These are phyloP conservation scores for Hypoxylon sp. DNA, from an alignment of 2,329 filamentous ascomycete species.

Conservation along the genomic window DNA sequence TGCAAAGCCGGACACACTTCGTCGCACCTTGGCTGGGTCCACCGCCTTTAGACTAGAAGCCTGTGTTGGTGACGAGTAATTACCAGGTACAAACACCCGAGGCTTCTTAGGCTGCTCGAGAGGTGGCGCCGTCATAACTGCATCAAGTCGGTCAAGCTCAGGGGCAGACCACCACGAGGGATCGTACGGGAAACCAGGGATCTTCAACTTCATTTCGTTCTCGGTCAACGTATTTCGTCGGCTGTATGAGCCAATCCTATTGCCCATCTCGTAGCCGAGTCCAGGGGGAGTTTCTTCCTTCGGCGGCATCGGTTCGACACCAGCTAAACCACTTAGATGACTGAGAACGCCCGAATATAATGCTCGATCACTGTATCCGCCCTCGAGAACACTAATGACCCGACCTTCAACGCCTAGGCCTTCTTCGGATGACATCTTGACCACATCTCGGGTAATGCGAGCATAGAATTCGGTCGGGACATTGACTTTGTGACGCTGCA, in stretches of 20 bases:
- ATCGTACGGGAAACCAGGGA: conserved; percentile 67
- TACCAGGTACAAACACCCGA: conserved; percentile 71
- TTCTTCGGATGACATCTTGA: conserved; percentile 84
- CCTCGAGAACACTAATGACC: conserved; percentile 93
- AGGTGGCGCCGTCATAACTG: conserved; percentile 63
- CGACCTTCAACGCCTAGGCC: conserved; percentile 83
- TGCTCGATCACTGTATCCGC: conserved; percentile 94
- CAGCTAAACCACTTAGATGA: conserved; percentile 86
- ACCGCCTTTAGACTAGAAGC: conserved; percentile 86
- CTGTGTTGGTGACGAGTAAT: conserved; percentile 89
- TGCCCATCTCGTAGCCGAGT: conserved; percentile 70
- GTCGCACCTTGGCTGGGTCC: conserved; percentile 73
- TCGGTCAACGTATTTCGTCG: conserved; percentile 53
- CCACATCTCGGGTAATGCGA: conserved; percentile 86
- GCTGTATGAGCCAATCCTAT: conserved; percentile 61
- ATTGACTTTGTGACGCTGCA: conserved; percentile 96
- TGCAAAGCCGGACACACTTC: conserved; percentile 70
- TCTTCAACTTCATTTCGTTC: conserved; percentile 50
- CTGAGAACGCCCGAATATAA: conserved; percentile 89
- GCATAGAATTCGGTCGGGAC: conserved; percentile 98
- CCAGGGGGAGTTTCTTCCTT: conserved; percentile 59
- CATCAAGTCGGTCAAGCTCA: conserved; percentile 78
- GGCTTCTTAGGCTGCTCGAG: conserved; percentile 65
- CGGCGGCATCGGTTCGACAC: conserved; percentile 60
- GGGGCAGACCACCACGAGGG: conserved; percentile 77